Base-by-base conservation (phyloP, 768 basidiomycete species). In the Calocybe cyanea region DNA sequence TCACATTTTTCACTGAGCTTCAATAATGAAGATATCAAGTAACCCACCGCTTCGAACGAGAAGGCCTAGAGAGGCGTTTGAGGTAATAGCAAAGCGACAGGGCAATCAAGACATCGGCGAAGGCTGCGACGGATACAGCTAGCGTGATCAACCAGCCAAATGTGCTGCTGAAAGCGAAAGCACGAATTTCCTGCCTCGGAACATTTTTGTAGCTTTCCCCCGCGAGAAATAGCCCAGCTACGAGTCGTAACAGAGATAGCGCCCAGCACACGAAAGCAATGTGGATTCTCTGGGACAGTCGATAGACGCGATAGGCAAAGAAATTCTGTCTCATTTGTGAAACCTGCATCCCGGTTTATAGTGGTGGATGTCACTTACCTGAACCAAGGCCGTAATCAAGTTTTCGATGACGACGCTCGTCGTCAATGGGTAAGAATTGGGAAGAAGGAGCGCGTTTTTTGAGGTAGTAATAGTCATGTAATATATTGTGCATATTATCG, bases 81-180 rank as follows among this genome's bases (percentile, higher is more conserved):
- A 56, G 25, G 38, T 57, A 60, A 17, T 53, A 57, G 13, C 57
- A 60, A 19, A 62, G 46, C 6, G 54, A 49, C 13, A 31, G 38
- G 1, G 61, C 56, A 24, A 64, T 53, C 15, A 58, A 43, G 3
- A 64, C 51, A 34, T 64, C 63, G 1, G 55, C 49, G 3, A 47
- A 21, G 4, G 56, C 60, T 7, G 57, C 58, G 5, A 63, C 38
- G 6, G 25, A 49, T 19, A 61, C 40, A 4, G 55, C 34, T 4
- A 48, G 9, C 3, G 60, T 59, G 23, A 64, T 53, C n/a, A 61
- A 32, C 63, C 63, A 63, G 2, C 54, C 58, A 43, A 52, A 57
- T 7, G 34, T 50, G 19, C 46, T 39, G 24, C 53, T 52, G 20
- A 56, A 14, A 2, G 31, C 20, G 18, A 61, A 55, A 23, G 51